These are phyloP conservation scores for Penicillium frequentans DNA, from an alignment of 2,329 filamentous ascomycete species.

Conservation along the genomic window DNA sequence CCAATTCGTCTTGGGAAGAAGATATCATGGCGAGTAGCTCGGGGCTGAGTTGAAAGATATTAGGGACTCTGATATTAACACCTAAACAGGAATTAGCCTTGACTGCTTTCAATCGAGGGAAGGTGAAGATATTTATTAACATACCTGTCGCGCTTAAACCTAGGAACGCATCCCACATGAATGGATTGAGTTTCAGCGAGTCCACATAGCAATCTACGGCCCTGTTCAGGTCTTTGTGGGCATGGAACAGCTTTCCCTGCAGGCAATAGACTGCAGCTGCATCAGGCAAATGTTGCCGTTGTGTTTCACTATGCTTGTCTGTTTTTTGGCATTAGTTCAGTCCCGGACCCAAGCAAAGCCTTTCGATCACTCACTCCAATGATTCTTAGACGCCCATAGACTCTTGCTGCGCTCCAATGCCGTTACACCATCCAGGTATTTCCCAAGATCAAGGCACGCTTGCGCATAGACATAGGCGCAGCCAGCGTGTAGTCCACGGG, in stretches of 20 bases:
- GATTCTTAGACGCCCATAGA: slow-evolving; percentile 73
- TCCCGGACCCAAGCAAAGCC: background rate
- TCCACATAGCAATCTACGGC: slow-evolving; percentile 86
- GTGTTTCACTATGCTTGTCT: slow-evolving; percentile 73
- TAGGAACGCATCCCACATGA: slow-evolving; percentile 97
- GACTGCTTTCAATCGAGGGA: background rate
- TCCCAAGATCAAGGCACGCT: slow-evolving; percentile 76
- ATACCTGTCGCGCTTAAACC: slow-evolving; percentile 76
- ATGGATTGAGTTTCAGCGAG: slow-evolving; percentile 83
- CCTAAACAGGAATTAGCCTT: slow-evolving; percentile 47
- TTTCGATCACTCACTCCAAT: slow-evolving; percentile 63
- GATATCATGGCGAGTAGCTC: slow-evolving; percentile 59
- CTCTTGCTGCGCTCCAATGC: slow-evolving; percentile 79
- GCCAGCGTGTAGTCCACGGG: slow-evolving; percentile 73
- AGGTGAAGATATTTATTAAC: slow-evolving; percentile 8
- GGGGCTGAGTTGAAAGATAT: slow-evolving; percentile 77
- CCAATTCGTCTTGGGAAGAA: slow-evolving; percentile 31
- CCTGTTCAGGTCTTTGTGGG: slow-evolving; percentile 75
- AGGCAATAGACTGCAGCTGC: slow-evolving; percentile 80
- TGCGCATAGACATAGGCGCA: slow-evolving; percentile 92
- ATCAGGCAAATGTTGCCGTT: slow-evolving; percentile 75
- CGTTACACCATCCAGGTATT: slow-evolving; percentile 75
- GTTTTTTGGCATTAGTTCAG: slow-evolving; percentile 6
- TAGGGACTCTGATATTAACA: slow-evolving; percentile 74
- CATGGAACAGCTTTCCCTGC: slow-evolving; percentile 82